Evolutionary conservation across 176 grass and related monocot genomes (phyloP), one percentile per base, ranked within the genome.

Genomic region (Cymbopogon citratus): DNA sequence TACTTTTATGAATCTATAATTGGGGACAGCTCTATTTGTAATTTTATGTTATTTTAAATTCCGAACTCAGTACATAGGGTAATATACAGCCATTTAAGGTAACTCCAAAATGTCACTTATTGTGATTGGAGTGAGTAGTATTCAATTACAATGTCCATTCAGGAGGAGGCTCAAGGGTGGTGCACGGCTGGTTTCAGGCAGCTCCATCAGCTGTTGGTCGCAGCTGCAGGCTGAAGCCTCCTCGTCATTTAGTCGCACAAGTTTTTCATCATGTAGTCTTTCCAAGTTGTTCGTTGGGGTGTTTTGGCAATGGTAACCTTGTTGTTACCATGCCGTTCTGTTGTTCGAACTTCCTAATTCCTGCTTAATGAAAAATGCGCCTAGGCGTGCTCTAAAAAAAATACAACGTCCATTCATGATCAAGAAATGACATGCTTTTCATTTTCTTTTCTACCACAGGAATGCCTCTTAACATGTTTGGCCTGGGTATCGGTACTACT

Each of bases 401-500:
- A n/a, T 1, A 29, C 18, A 67, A 26, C 64, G 9, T 0, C 0
- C 5, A 31, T 78, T 71, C 36, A 75, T 52, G 10, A 15, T 64
- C 57, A 66, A 72, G 60, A 69, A 66, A 82, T 81, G 61, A 74
- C 25, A 31, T 71, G 15, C 24, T 75, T 63, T 72, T 80, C 9
- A 34, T 63, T 83, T 69, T 54, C 34, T 90, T 75, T 82, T 91
- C 48, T 90, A 66, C 63, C 28, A 46, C 91, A 96, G 97, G 97
- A 69, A 96, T 99, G 97, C 93, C 91, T 26, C 69, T 99, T 25
- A 89, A 93, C 68, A 68, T 90, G 60, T 92, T 99, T 12, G 97
- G 97, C 71, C 80, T 99, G 66, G 93, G 97, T 63, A 75, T 93
- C 2, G 97, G 97, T 99, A 93, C 41, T 35, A 74, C 91, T 96